Evolutionary conservation across 345 rosid species (phyloP).

Genomic region (Turritis glabra): DNA sequence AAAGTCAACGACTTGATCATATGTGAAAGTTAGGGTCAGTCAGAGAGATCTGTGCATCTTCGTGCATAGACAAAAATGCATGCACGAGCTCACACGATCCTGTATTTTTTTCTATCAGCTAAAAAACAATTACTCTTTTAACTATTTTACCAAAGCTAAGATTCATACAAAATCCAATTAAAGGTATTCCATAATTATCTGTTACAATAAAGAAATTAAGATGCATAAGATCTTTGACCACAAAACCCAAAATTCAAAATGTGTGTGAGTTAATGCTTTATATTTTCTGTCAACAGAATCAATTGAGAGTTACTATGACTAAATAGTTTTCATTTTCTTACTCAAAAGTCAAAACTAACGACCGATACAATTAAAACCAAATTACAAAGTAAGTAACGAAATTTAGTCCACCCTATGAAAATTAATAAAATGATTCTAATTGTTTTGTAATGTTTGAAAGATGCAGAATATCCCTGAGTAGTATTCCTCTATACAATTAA

Average conservation of each 20-base stretch:
- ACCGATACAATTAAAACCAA: too few relatives aligned
- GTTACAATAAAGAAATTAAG: not conserved
- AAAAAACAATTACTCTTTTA: not conserved
- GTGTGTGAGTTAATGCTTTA: not conserved
- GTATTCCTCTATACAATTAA: not conserved
- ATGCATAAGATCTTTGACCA: conserved; percentile 1
- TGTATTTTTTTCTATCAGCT: not conserved
- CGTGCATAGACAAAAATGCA: conserved; percentile 22
- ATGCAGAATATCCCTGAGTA: conserved; percentile 1
- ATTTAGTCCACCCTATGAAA: not conserved
- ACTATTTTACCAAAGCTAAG: not conserved
- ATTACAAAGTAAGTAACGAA: too few relatives aligned
- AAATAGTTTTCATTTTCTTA: not conserved
- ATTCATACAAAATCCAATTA: not conserved
- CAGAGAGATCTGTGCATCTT: conserved; percentile 15
- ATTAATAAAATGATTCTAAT: not conserved
- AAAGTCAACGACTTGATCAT: conserved; percentile 21
- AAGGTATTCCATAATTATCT: not conserved
- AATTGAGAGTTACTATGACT: not conserved
- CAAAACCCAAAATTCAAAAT: not conserved
- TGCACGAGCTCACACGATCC: conserved; percentile 32
- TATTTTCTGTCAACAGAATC: not conserved
- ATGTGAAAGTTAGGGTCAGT: conserved; percentile 11
- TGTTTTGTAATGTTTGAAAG: not conserved
- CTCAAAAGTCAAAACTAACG: too few relatives aligned